phyloP scores from a whole-genome alignment of 495 filamentous ascomycete species.

The Neurospora sp. region DNA sequence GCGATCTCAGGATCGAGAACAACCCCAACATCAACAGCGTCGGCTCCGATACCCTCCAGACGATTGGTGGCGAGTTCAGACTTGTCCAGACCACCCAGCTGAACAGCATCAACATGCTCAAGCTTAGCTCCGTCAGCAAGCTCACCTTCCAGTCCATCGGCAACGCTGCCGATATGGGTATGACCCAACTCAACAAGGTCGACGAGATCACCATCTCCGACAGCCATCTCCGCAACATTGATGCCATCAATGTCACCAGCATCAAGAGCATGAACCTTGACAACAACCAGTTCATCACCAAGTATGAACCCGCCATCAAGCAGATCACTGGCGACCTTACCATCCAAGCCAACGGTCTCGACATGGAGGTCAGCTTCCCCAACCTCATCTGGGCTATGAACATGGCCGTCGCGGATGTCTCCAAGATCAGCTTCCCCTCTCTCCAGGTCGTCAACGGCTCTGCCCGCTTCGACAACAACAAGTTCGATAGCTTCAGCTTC shows the following conservation, averaged over 20 bases:
- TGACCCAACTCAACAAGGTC: constrained; percentile 55
- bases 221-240: constrained; percentile 63
- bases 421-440: constrained; percentile 62
- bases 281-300: constrained; percentile 65
- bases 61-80: constrained; percentile 53
- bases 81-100: constrained; percentile 58
- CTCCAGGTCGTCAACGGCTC: constrained; percentile 66
- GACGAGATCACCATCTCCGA: constrained; percentile 63
- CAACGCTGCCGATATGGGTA: constrained; percentile 31
- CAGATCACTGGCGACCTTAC: constrained; percentile 54
- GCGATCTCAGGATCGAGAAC: constrained; percentile 53
- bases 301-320: constrained; percentile 59
- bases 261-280: constrained; percentile 60
- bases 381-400: constrained; percentile 68
- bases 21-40: constrained; percentile 38
- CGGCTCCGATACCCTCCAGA: constrained; percentile 34
- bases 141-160: constrained; percentile 68
- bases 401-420: constrained; percentile 83
- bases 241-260: constrained; percentile 64
- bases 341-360: constrained; percentile 55
- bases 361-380: constrained; percentile 54
- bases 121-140: constrained; percentile 49
- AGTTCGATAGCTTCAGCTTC: constrained; percentile 53
- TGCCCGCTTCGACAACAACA: constrained; percentile 75
- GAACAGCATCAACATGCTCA: constrained; percentile 48